phyloP scores from a whole-genome alignment of 2,329 filamentous ascomycete genomes.

The Moelleriella libera region DNA sequence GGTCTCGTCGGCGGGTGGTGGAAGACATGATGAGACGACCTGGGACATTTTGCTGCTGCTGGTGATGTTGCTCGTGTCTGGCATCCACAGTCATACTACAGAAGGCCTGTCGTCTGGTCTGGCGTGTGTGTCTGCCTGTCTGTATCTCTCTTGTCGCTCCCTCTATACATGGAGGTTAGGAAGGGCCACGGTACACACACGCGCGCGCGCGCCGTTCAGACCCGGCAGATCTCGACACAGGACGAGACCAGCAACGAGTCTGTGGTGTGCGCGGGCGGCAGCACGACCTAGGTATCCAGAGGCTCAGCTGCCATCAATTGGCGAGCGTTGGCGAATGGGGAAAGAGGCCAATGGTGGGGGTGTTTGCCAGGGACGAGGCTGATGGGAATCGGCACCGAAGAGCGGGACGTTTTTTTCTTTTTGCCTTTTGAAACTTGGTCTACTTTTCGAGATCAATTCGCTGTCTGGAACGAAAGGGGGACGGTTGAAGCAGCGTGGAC shows the following conservation, averaged over 20 bases:
- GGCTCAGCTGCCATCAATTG: conserved; percentile 5
- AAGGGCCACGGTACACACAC: conserved; percentile 1
- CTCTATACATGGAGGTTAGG: neutral
- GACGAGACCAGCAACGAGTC: conserved; percentile 5
- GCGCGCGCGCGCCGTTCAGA: conserved; percentile 6
- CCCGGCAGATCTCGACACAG: conserved; percentile 5
- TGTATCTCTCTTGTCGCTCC: neutral
- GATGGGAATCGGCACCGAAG: conserved; percentile 2
- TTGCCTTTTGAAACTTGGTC: neutral
- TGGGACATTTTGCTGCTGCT: conserved; percentile 23
- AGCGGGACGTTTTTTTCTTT: neutral
- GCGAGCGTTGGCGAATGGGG: neutral
- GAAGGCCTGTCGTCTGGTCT: neutral
- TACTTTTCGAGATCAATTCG: neutral
- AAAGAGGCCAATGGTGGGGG: neutral
- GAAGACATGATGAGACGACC: conserved; percentile 16
- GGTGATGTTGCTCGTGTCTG: conserved; percentile 8
- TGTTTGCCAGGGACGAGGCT: neutral
- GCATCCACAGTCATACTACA: conserved; percentile 23
- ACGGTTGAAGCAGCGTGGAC: neutral
- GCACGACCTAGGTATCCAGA: conserved; percentile 5
- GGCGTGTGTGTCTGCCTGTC: neutral
- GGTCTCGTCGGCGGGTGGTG: conserved; percentile 9
- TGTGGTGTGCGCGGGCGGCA: conserved; percentile 7
- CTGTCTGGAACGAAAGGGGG: neutral